These are phyloP conservation scores for button mushroom (Agaricus bisporus) DNA, from an alignment of 768 basidiomycete genomes.

Conservation along the genomic window DNA sequence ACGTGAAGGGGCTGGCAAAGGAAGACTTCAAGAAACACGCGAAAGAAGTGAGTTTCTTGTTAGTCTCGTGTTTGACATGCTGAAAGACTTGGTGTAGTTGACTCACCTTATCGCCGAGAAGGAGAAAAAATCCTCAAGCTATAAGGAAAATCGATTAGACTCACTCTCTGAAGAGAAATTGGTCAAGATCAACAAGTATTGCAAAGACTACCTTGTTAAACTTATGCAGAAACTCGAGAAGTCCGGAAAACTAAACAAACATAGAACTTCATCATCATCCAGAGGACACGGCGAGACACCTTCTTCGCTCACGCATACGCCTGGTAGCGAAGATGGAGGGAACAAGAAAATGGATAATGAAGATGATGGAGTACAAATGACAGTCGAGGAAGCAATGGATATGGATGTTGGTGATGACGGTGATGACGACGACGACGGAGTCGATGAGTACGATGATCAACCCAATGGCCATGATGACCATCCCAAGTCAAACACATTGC, in stretches of 20 bases:
- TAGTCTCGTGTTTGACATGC: background rate
- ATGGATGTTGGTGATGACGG: constrained; percentile 20
- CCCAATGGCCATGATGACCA: background rate
- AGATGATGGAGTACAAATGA: constrained; percentile 19
- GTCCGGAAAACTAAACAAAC: constrained; percentile 25
- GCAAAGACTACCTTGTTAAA: constrained; percentile 87
- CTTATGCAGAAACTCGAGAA: constrained; percentile 65
- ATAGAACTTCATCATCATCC: constrained; percentile 21
- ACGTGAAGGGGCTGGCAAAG: constrained; percentile 64
- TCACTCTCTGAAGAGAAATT: constrained; percentile 81
- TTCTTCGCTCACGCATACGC: constrained; percentile 35
- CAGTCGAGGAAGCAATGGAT: constrained; percentile 29
- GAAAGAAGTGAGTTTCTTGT: constrained; percentile 63
- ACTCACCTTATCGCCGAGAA: constrained; percentile 86
- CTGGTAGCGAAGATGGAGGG: constrained; percentile 31
- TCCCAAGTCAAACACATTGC: background rate
- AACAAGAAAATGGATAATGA: constrained; percentile 15
- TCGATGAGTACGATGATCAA: constrained; percentile 9
- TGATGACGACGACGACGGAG: constrained; percentile 20
- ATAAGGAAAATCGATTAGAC: constrained; percentile 68
- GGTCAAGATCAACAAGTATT: constrained; percentile 86
- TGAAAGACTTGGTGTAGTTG: constrained; percentile 41
- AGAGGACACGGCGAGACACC: constrained; percentile 24
- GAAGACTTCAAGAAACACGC: constrained; percentile 94
- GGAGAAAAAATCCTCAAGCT: constrained; percentile 87